Conservation (phyloP, 176 grass and related monocot species). For the Triticum turgidum region DNA sequence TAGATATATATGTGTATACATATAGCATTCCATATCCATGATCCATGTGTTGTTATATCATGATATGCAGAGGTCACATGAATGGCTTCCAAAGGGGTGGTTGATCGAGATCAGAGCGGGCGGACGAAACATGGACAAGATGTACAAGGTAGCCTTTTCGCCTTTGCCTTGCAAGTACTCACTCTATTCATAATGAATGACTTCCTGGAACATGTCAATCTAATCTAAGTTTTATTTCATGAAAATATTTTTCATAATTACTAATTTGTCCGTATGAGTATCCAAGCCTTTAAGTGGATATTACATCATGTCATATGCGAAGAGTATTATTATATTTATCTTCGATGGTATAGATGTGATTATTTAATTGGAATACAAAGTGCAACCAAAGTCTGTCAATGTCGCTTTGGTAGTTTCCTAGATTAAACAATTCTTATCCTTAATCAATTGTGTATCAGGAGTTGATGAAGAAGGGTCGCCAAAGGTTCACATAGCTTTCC, state of each 20-base stretch:
- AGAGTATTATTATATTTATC: not conserved
- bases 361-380: not conserved
- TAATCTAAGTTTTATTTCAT: not conserved
- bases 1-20: not conserved
- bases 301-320: not conserved
- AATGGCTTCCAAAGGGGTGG: conserved; percentile 35
- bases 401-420: not conserved
- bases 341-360: not conserved
- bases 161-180: not conserved
- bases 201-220: not conserved
- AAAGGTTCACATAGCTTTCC: not conserved
- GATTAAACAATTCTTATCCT: not conserved
- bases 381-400: not conserved
- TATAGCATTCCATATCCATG: not conserved
- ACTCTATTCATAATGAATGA: not conserved
- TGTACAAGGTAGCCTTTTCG: conserved; percentile 44
- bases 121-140: conserved; percentile 38
- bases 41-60: not conserved
- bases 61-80: not conserved
- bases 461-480: not conserved
- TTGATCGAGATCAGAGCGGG: conserved; percentile 41
- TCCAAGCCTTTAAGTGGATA: not conserved
- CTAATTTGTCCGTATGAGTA: not conserved
- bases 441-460: not conserved
- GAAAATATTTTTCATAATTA: not conserved